phyloP scores from a whole-genome alignment of 176 grass and related monocot species.

The Chrysopogon serrulatus region DNA sequence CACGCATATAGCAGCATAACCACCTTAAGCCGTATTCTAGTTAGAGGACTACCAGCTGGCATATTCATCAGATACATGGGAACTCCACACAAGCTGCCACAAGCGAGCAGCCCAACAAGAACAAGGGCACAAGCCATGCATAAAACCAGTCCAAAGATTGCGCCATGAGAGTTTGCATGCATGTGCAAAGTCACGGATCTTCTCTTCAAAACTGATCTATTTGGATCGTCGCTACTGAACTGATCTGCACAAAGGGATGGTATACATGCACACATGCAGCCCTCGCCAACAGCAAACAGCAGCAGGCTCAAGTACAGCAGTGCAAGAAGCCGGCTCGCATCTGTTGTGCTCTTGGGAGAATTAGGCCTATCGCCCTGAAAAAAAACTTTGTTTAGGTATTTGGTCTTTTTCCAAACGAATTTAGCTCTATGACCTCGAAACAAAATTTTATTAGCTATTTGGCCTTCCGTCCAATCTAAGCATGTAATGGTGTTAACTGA shows the following conservation, averaged over 20 bases:
- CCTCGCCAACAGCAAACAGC: slow-evolving; percentile 27
- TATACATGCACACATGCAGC: slow-evolving; percentile 30
- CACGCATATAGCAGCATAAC: no score
- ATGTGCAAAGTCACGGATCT: slow-evolving; percentile 1
- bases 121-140: slow-evolving; percentile 23
- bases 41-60: slow-evolving; percentile 4
- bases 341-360: no score
- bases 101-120: slow-evolving; percentile 24
- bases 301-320: slow-evolving; percentile 27
- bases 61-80: slow-evolving; percentile 24
- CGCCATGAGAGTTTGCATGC: slow-evolving; percentile 24
- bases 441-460: no score
- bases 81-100: slow-evolving; percentile 19
- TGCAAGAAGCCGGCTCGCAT: no score
- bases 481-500: no score
- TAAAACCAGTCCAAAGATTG: slow-evolving; percentile 26
- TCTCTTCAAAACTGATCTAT: not conserved
- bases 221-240: slow-evolving; percentile 4
- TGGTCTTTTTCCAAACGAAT: no score
- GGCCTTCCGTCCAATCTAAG: no score
- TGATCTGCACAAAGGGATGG: slow-evolving; percentile 20
- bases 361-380: no score
- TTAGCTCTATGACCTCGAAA: no score
- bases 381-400: no score
- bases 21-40: not conserved